Percentiles rank a stretch among this genome's conserved stretches.
Evolutionary conservation across 108 stramenopile species (phyloP).

Genomic region (Skeletonema tropicum): DNA sequence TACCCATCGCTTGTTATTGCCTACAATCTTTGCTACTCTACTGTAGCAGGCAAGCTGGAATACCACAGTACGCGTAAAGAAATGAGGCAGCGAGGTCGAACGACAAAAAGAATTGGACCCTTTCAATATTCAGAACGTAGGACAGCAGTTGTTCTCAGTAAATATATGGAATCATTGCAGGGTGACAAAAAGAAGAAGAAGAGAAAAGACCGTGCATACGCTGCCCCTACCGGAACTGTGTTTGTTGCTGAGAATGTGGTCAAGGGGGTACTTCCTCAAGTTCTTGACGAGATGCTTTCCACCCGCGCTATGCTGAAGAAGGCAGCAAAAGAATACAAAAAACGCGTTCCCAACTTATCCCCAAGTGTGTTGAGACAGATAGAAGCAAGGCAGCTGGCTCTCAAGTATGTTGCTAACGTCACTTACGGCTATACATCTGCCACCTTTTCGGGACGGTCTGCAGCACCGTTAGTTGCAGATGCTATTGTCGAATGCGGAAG

Average conservation of each 20-base stretch:
- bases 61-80: slow-evolving; percentile 84
- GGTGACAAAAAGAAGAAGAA: slow-evolving; percentile 6
- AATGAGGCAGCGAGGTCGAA: slow-evolving; percentile 53
- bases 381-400: slow-evolving; percentile 96
- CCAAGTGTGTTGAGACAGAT: slow-evolving; percentile 84
- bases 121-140: slow-evolving; percentile 73
- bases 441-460: slow-evolving; percentile 95
- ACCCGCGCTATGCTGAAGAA: slow-evolving; percentile 96
- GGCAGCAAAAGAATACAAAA: slow-evolving; percentile 90
- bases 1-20: slow-evolving; percentile 98
- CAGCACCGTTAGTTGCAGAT: slow-evolving; percentile 95
- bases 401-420: slow-evolving; percentile 99
- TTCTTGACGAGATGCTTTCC: slow-evolving; percentile 95
- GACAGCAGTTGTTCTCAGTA: slow-evolving; percentile 73
- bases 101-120: slow-evolving; percentile 49
- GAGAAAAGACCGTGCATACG: slow-evolving; percentile 66
- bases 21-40: slow-evolving; percentile 97
- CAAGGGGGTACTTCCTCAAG: slow-evolving; percentile 94
- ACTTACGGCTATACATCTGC: slow-evolving; percentile 98
- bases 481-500: slow-evolving; percentile 96
- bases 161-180: slow-evolving; percentile 75
- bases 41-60: slow-evolving; percentile 84
- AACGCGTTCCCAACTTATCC: slow-evolving; percentile 60
- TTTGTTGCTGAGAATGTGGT: slow-evolving; percentile 86
- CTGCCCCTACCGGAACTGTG: slow-evolving; percentile 90